phyloP scores from a whole-genome alignment of 2,329 filamentous ascomycete species.

The Ceratocystis albifundus region DNA sequence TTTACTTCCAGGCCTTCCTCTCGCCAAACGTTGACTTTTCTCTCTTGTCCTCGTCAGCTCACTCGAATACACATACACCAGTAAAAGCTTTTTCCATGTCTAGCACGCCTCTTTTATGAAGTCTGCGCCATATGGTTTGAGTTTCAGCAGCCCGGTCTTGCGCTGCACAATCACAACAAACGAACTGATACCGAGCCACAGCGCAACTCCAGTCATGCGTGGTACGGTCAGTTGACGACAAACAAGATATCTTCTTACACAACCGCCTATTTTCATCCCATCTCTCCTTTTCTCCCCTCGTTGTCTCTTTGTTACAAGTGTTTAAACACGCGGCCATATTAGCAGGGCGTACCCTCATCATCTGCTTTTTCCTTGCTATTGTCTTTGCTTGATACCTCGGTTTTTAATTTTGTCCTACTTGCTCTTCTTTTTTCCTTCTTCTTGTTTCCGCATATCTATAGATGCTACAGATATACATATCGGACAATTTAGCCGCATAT shows the following conservation, averaged over 20 bases:
- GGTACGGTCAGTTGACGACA: neutral
- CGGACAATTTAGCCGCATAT: too few species aligned
- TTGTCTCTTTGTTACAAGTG: neutral
- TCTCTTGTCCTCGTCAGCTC: too few species aligned
- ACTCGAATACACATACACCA: too few species aligned
- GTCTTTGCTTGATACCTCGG: neutral
- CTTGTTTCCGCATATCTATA: neutral
- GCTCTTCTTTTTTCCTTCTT: slow-evolving; percentile 7
- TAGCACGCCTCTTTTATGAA: neutral
- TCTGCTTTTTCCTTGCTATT: neutral
- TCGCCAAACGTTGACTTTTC: too few species aligned
- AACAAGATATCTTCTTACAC: neutral
- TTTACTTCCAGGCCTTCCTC: too few species aligned
- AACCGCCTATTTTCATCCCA: neutral
- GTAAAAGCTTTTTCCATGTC: too few species aligned
- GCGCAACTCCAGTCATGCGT: neutral
- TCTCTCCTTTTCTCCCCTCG: too few species aligned
- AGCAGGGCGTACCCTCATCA: neutral
- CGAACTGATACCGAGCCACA: neutral
- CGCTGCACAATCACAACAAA: neutral
- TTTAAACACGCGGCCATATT: neutral
- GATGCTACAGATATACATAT: neutral
- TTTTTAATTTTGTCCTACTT: neutral
- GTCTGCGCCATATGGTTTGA: neutral
- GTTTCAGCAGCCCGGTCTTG: neutral